Conservation (phyloP, 352 stramenopile genomes). For the Peronosclerospora sorghi region DNA sequence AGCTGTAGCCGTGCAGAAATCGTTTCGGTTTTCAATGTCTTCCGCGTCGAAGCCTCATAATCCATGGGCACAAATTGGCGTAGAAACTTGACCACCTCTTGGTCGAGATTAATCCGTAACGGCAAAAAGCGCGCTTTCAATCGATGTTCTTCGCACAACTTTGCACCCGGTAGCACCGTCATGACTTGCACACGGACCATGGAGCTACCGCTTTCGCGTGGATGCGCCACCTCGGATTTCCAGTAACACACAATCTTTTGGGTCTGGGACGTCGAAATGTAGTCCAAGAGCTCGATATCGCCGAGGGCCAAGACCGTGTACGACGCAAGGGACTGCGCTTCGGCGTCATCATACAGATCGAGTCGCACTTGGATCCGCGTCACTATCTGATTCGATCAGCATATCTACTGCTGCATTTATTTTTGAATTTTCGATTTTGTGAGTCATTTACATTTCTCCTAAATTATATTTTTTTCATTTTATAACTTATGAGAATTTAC, state of each 20-base stretch:
- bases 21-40: too few relatives aligned
- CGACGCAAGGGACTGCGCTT: conserved; percentile 57
- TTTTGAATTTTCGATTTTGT: too few relatives aligned
- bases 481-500: too few relatives aligned
- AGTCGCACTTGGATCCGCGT: conserved; percentile 75
- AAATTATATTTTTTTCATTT: too few relatives aligned
- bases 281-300: conserved; percentile 79
- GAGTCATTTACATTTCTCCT: too few relatives aligned
- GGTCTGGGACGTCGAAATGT: conserved; percentile 85
- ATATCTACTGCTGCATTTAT: too few relatives aligned
- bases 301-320: conserved; percentile 66
- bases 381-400: too few relatives aligned
- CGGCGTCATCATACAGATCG: conserved; percentile 75
- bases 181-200: conserved; percentile 75
- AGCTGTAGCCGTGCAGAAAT: too few relatives aligned
- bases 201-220: conserved; percentile 69
- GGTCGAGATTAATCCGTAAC: conserved; percentile 76
- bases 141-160: conserved; percentile 75
- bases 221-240: conserved; percentile 77
- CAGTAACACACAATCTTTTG: conserved; percentile 86
- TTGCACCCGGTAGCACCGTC: conserved; percentile 62
- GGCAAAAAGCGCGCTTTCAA: conserved; percentile 67
- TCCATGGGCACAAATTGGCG: conserved; percentile 67
- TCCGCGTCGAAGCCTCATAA: conserved; percentile 10
- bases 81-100: conserved; percentile 81